Percentiles rank a stretch among this genome's conserved stretches.
Evolutionary conservation across 805 yeast genomes (phyloP).

Genomic region (Wickerhamomyces subpelliculosus): DNA sequence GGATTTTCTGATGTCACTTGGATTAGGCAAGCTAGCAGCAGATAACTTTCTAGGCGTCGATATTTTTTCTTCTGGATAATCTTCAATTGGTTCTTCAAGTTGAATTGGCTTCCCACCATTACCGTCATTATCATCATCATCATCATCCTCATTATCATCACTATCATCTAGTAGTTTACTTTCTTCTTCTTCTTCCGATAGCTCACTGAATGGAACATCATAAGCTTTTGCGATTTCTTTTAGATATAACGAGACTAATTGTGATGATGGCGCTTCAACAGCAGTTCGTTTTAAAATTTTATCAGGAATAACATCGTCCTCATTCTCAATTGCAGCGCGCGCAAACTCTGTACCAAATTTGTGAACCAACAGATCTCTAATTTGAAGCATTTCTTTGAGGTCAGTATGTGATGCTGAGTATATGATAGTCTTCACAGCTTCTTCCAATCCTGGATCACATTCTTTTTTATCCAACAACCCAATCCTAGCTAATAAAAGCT

Average conservation of each 20-base stretch:
- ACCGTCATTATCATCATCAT: conserved; percentile 19
- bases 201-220: conserved; percentile 62
- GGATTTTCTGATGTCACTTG: conserved; percentile 17
- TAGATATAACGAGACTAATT: conserved; percentile 62
- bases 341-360: conserved; percentile 65
- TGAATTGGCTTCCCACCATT: conserved; percentile 28
- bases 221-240: conserved; percentile 79
- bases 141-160: conserved; percentile 28
- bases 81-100: conserved; percentile 27
- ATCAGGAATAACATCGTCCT: conserved; percentile 50
- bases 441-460: conserved; percentile 32
- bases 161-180: conserved; percentile 29
- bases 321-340: conserved; percentile 42
- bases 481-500: conserved; percentile 68
- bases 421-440: conserved; percentile 66
- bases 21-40: conserved; percentile 11
- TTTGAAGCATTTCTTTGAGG: conserved; percentile 56
- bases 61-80: conserved; percentile 13
- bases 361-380: conserved; percentile 54
- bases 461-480: conserved; percentile 40
- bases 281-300: conserved; percentile 57
- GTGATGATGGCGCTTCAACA: conserved; percentile 58
- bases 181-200: no score
- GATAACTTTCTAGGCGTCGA: conserved; percentile 19
- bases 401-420: conserved; percentile 70